Percentiles rank a stretch among this genome's conserved stretches.
Evolutionary conservation across 2,329 filamentous ascomycete genomes (phyloP).

Genomic region (Sarocladium brachiariae): DNA sequence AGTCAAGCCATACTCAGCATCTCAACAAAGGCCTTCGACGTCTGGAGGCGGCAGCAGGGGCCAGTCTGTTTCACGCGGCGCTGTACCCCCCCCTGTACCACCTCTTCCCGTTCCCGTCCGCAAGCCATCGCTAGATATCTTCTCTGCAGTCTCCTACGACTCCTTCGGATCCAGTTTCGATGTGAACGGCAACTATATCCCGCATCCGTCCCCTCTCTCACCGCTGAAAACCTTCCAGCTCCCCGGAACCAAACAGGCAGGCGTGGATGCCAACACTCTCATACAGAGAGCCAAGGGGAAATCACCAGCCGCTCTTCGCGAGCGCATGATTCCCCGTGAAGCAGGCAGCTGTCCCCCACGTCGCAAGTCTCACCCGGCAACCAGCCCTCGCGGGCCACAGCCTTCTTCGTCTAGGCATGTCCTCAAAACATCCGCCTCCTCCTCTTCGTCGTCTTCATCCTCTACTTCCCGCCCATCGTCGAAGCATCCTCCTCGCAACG

Average conservation of each 20-base stretch:
- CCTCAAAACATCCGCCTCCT: background rate
- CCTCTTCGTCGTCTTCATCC: background rate
- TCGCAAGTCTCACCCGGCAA: conserved; percentile 1
- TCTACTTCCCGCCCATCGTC: background rate
- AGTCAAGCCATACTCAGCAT: background rate
- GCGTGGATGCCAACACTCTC: background rate
- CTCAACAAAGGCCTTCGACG: background rate
- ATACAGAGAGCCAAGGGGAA: background rate
- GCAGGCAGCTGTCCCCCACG: conserved; percentile 5
- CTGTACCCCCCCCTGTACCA: background rate
- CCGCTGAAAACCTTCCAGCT: background rate
- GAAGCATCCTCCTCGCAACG: background rate
- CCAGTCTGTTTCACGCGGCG: background rate
- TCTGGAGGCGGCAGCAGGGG: conserved; percentile 1
- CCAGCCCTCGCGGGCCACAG: background rate
- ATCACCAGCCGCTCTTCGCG: background rate
- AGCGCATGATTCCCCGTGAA: conserved; percentile 7
- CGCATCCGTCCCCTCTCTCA: background rate
- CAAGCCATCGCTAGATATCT: background rate
- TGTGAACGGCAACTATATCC: background rate
- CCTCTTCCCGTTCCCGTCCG: background rate
- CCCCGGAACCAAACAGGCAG: too few relatives aligned
- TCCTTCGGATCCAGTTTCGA: background rate
- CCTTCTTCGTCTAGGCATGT: background rate
- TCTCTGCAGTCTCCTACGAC: background rate